Evolutionary conservation across 108 stramenopile species (phyloP).

Genomic region (Cafeteria roenbergensis): DNA sequence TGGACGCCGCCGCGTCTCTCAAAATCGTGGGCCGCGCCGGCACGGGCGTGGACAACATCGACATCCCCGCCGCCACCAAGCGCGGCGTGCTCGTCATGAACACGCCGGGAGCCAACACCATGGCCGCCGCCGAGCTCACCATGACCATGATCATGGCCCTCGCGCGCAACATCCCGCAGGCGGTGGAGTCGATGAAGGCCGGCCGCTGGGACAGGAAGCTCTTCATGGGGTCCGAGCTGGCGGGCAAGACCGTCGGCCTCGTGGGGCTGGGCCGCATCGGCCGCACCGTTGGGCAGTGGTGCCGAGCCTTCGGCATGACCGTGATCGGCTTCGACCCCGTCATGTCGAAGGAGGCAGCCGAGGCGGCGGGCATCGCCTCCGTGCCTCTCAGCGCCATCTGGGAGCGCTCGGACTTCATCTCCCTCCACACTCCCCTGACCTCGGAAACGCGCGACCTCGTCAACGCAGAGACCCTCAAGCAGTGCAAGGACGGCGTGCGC

Average conservation of each 20-base stretch:
- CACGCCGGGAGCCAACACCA: constrained; percentile 89
- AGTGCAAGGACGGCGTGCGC: constrained; percentile 64
- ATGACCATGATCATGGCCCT: constrained; percentile 68
- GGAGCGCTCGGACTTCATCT: constrained; percentile 68
- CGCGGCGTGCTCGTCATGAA: constrained; percentile 85
- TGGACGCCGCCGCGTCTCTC: neutral
- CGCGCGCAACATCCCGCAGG: constrained; percentile 62
- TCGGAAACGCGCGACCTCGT: constrained; percentile 69
- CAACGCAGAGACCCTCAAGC: constrained; percentile 49
- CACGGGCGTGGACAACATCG: constrained; percentile 83
- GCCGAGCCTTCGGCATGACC: constrained; percentile 65
- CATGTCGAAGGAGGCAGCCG: constrained; percentile 48
- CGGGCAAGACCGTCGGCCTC: constrained; percentile 78
- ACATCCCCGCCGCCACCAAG: constrained; percentile 75
- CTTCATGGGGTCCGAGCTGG: constrained; percentile 78
- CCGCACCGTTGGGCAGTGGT: constrained; percentile 69
- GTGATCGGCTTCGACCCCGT: constrained; percentile 80
- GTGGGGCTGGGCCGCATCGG: constrained; percentile 88
- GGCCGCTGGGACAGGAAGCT: constrained; percentile 80
- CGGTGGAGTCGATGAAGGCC: constrained; percentile 62
- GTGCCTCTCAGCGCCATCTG: constrained; percentile 61
- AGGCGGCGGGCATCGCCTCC: constrained; percentile 1
- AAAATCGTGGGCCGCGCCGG: constrained; percentile 72
- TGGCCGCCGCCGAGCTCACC: constrained; percentile 79
- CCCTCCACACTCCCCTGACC: constrained; percentile 81